phyloP scores from a whole-genome alignment of 805 yeast species.

The Jamesozyma lodderae region DNA sequence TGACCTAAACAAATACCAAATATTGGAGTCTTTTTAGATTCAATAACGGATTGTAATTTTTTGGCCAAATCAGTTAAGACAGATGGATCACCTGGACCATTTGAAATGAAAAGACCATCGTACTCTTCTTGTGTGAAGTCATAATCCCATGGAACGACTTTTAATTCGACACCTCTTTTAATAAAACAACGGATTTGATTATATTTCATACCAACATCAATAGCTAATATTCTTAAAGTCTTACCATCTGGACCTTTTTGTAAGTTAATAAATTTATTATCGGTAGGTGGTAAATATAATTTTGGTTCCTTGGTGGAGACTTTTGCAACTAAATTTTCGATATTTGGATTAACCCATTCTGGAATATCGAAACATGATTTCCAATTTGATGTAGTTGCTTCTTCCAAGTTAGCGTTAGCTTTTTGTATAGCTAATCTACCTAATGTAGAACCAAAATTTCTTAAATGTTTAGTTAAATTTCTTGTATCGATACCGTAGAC shows the following conservation, averaged over 20 bases:
- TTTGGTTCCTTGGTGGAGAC: slow-evolving; percentile 77
- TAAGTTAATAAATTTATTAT: slow-evolving; percentile 29
- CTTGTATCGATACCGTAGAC: slow-evolving; percentile 97
- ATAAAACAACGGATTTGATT: slow-evolving; percentile 97
- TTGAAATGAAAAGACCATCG: slow-evolving; percentile 92
- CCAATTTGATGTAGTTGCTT: slow-evolving; percentile 42
- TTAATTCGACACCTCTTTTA: slow-evolving; percentile 89
- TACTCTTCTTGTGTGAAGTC: slow-evolving; percentile 72
- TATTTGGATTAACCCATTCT: slow-evolving; percentile 90
- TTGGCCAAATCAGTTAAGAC: slow-evolving; percentile 62
- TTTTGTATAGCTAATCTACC: slow-evolving; percentile 75
- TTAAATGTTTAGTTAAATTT: slow-evolving; percentile 82
- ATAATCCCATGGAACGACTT: slow-evolving; percentile 93
- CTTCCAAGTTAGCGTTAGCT: slow-evolving; percentile 25
- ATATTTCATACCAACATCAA: slow-evolving; percentile 97
- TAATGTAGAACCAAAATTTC: slow-evolving; percentile 86
- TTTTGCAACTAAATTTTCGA: slow-evolving; percentile 80
- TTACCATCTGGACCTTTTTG: slow-evolving; percentile 65
- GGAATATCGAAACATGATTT: slow-evolving; percentile 55
- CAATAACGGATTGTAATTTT: slow-evolving; percentile 48
- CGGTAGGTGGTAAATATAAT: slow-evolving; percentile 60
- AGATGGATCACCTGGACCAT: slow-evolving; percentile 99
- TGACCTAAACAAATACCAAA: slow-evolving; percentile 99
- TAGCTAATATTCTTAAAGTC: slow-evolving; percentile 71
- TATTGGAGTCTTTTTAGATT: slow-evolving; percentile 69